phyloP scores from a whole-genome alignment of 2,329 filamentous ascomycete genomes.

The Berkeleyomyces rouxiae region DNA sequence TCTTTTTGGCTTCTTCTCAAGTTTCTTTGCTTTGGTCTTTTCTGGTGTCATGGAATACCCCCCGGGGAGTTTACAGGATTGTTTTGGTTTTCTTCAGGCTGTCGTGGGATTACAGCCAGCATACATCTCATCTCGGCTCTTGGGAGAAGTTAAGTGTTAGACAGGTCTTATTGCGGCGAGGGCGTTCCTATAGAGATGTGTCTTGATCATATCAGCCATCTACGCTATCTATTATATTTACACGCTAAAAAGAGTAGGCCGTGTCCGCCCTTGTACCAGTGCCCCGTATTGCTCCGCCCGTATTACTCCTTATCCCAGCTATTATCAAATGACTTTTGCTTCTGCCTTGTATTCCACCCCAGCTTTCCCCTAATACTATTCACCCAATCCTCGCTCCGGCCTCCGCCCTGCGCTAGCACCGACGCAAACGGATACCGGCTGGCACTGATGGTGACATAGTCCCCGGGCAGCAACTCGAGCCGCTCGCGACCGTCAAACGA shows the following conservation, averaged over 20 bases:
- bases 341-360: slow-evolving; percentile 66
- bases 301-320: background rate
- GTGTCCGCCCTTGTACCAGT: background rate
- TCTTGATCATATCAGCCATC: no score
- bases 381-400: slow-evolving; percentile 58
- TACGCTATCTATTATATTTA: no score
- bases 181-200: no score
- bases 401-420: slow-evolving; percentile 51
- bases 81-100: background rate
- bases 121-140: background rate
- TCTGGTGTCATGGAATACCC: background rate
- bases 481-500: slow-evolving; percentile 91
- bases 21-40: background rate
- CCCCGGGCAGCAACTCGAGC: slow-evolving; percentile 59
- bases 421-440: slow-evolving; percentile 66
- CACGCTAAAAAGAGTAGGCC: no score
- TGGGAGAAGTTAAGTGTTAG: no score
- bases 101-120: background rate
- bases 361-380: slow-evolving; percentile 65
- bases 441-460: slow-evolving; percentile 73
- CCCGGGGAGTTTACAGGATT: background rate
- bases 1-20: background rate
- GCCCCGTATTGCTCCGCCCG: background rate
- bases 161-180: no score
- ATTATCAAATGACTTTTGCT: slow-evolving; percentile 46